Evolutionary conservation across 2,329 filamentous ascomycete species (phyloP).

Genomic region (Aspergillus sclerotialis): DNA sequence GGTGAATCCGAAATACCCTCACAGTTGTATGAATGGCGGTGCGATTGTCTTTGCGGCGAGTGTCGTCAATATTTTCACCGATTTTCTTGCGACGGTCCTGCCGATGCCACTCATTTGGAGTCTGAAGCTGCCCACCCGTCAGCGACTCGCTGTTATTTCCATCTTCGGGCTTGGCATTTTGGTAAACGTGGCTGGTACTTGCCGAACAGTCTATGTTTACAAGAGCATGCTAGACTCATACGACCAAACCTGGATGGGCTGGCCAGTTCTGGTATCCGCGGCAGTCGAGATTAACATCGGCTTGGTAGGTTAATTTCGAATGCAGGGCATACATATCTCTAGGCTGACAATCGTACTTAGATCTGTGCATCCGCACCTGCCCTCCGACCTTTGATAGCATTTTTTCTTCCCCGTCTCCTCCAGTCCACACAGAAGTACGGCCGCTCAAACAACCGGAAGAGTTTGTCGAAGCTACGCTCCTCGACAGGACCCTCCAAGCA

Average conservation of each 20-base stretch:
- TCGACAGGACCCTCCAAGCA: slow-evolving; percentile 16
- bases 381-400: slow-evolving; percentile 26
- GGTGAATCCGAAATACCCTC: slow-evolving; percentile 15
- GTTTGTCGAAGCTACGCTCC: slow-evolving; percentile 15
- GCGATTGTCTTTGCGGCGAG: slow-evolving; percentile 27
- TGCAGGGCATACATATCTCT: too few relatives aligned
- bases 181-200: slow-evolving; percentile 27
- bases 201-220: slow-evolving; percentile 29
- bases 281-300: slow-evolving; percentile 28
- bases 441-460: slow-evolving; percentile 12
- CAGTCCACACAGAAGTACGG: slow-evolving; percentile 16
- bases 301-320: slow-evolving; percentile 18
- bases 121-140: slow-evolving; percentile 27
- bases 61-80: slow-evolving; percentile 32
- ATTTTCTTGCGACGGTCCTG: slow-evolving; percentile 27
- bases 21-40: slow-evolving; percentile 23
- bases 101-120: slow-evolving; percentile 37
- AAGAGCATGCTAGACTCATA: slow-evolving; percentile 24
- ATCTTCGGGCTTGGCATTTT: slow-evolving; percentile 32
- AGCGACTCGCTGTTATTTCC: slow-evolving; percentile 30
- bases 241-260: slow-evolving; percentile 29
- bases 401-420: slow-evolving; percentile 26
- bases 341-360: too few relatives aligned
- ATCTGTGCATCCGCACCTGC: slow-evolving; percentile 32
- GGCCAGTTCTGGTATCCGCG: slow-evolving; percentile 25